Evolutionary conservation across 2,329 filamentous ascomycete species (phyloP).

Genomic region (Blumeria graminis): DNA sequence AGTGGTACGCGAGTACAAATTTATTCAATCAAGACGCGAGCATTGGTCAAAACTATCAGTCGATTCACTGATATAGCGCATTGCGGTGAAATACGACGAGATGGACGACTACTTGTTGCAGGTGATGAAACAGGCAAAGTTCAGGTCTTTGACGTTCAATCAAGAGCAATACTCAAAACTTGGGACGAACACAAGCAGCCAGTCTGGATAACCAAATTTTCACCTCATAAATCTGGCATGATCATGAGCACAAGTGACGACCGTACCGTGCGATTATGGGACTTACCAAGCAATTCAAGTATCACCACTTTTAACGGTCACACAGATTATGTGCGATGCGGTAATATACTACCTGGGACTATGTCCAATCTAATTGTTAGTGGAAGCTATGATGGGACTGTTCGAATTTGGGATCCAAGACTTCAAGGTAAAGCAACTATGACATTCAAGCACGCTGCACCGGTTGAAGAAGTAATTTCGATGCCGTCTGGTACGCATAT

Average conservation of each 20-base stretch:
- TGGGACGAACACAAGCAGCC: conserved; percentile 90
- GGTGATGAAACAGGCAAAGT: conserved; percentile 81
- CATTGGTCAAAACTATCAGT: conserved; percentile 80
- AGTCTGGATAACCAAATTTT: conserved; percentile 79
- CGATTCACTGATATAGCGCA: conserved; percentile 82
- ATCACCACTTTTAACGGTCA: conserved; percentile 65
- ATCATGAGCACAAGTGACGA: conserved; percentile 84
- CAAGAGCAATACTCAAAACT: conserved; percentile 77
- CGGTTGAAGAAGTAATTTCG: conserved; percentile 70
- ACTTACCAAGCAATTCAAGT: conserved; percentile 58
- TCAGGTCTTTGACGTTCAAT: conserved; percentile 83
- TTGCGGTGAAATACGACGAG: conserved; percentile 65
- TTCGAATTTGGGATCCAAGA: conserved; percentile 80
- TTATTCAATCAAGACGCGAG: conserved; percentile 76
- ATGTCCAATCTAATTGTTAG: conserved; percentile 54
- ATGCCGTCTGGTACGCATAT: conserved; percentile 71
- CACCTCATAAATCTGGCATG: conserved; percentile 63
- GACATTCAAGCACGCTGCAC: conserved; percentile 82
- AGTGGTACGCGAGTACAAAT: conserved; percentile 82
- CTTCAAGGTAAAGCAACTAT: conserved; percentile 49
- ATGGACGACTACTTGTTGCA: conserved; percentile 72
- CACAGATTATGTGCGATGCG: conserved; percentile 74
- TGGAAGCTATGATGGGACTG: conserved; percentile 85
- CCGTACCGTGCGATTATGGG: conserved; percentile 80
- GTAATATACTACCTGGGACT: conserved; percentile 56